Evolutionary conservation across 306 rosid genomes (phyloP), one percentile per base, ranked within the genome.

Genomic region (Leucaena leucocephala): DNA sequence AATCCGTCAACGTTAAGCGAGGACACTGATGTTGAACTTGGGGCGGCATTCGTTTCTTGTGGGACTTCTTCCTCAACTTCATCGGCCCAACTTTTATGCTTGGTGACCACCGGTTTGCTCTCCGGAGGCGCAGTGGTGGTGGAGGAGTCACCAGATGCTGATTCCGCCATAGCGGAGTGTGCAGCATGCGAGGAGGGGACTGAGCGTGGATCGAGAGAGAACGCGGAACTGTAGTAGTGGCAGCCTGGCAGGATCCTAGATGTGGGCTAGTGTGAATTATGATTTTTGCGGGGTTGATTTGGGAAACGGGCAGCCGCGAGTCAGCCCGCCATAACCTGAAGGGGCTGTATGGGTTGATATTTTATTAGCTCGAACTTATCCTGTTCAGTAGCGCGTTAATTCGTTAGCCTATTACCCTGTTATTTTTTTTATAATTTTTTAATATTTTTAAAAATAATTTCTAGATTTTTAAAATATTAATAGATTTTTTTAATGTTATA

Each of bases 41-140:
- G 72, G 14, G 74, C 62, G 2, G 76, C 39, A 36, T 50, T 81
- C 74, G 73, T 4, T 84, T 87, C 86, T 17, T 76, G 83, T 2
- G 62, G 43, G 12, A 63, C 79, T 44, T 85, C 89, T 34, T 88
- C 93, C 0, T 88, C 97, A 0, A 84, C 87, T 76, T 65, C 86
- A 13, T 90, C 93, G 27, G 82, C 94, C 91, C 97, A 92, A 48
- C 91, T 89, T 38, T 75, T 87, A 2, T 16, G 16, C 34, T 48
- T 35, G n/a, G 72, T 44, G 4, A 4, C 38, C 72, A 71, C 67
- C 4, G 72, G 72, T n/a, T 65, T 72, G 58, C 11, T 78, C 27
- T 50, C 67, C 3, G 82, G 54, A 7, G 67, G 49, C 13, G 77
- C 55, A 19, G 72, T 6, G 27, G 27, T 33, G 46, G 72, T 6